phyloP scores from a whole-genome alignment of 2,329 filamentous ascomycete genomes.

The Periconia macrospinosa region DNA sequence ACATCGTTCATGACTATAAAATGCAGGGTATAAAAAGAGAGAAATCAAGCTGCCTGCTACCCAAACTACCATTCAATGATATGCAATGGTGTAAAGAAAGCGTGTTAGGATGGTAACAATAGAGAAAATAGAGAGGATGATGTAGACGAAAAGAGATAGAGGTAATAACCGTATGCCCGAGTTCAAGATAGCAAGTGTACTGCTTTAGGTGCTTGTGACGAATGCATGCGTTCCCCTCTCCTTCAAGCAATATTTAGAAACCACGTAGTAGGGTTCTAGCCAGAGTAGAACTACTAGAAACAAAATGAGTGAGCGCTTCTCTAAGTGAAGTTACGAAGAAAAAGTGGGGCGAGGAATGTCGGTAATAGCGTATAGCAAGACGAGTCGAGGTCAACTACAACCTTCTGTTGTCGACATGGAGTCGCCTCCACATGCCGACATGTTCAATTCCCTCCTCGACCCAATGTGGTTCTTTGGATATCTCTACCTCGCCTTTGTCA shows the following conservation, averaged over 20 bases:
- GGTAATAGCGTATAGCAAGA: not conserved
- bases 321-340: not conserved
- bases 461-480: constrained; percentile 56
- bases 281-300: not conserved
- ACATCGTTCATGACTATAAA: too few species aligned
- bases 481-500: constrained; percentile 37
- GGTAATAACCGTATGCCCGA: too few species aligned
- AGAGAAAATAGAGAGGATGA: too few species aligned
- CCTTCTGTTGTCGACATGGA: constrained; percentile 38
- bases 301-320: not conserved
- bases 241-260: not conserved
- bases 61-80: too few species aligned
- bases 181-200: too few species aligned
- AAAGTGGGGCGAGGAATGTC: not conserved
- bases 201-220: too few species aligned
- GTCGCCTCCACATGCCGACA: constrained; percentile 75
- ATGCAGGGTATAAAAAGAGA: too few species aligned
- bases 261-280: not conserved
- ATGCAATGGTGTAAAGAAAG: too few species aligned
- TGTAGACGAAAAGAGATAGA: too few species aligned
- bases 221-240: too few species aligned
- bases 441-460: constrained; percentile 82
- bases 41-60: too few species aligned
- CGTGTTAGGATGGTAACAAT: too few species aligned
- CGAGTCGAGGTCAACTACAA: constrained; percentile 12